phyloP scores from a whole-genome alignment of 1,139 yeast species.

The Martiniozyma asiatica region DNA sequence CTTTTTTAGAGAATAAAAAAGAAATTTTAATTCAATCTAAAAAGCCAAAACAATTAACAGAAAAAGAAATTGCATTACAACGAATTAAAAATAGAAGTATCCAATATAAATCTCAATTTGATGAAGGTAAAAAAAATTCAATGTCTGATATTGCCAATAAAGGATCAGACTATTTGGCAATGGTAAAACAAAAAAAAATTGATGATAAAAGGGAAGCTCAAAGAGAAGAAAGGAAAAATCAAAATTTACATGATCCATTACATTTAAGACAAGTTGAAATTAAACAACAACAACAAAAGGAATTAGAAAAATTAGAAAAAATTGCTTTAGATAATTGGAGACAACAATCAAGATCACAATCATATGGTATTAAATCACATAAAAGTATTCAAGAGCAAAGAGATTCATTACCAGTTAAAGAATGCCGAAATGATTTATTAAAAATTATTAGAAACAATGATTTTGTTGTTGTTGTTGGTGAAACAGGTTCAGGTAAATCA shows the following conservation, averaged over 20 bases:
- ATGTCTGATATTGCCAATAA: constrained; percentile 62
- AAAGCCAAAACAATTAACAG: not conserved
- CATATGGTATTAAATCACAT: constrained; percentile 44
- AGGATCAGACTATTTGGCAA: constrained; percentile 62
- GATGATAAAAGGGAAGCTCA: constrained; percentile 39
- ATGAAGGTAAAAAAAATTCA: constrained; percentile 24
- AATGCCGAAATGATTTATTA: constrained; percentile 47
- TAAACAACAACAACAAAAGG: constrained; percentile 20
- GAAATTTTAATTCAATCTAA: constrained; percentile 3
- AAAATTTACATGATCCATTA: constrained; percentile 33
- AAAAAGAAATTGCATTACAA: not conserved
- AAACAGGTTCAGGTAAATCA: constrained; percentile 66
- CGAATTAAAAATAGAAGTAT: constrained; percentile 1
- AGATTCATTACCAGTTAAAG: constrained; percentile 60
- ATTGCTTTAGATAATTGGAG: constrained; percentile 35
- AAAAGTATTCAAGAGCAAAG: constrained; percentile 53
- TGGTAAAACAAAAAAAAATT: constrained; percentile 48
- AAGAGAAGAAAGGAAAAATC: constrained; percentile 22
- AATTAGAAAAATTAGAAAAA: constrained; percentile 13
- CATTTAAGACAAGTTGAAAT: constrained; percentile 9
- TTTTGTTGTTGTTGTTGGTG: constrained; percentile 84
- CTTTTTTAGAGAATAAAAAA: constrained; percentile 50
- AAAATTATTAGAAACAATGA: constrained; percentile 51
- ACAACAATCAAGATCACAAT: constrained; percentile 28
- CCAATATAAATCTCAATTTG: too few species aligned